These are phyloP conservation scores for Boeremia lycopersici DNA, from an alignment of 2,329 filamentous ascomycete genomes.

Conservation along the genomic window DNA sequence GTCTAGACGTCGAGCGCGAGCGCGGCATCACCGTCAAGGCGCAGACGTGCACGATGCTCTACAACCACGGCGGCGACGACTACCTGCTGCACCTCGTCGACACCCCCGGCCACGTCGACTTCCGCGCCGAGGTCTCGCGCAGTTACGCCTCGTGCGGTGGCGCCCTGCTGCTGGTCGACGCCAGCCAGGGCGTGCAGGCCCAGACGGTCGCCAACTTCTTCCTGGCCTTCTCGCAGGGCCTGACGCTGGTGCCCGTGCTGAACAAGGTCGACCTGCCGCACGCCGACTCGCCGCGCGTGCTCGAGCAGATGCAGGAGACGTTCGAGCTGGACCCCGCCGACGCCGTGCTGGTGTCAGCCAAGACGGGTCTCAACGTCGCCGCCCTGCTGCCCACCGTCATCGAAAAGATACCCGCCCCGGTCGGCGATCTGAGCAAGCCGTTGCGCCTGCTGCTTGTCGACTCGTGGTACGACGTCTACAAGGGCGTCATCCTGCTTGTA, in stretches of 20 bases:
- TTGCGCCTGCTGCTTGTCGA: constrained; percentile 88
- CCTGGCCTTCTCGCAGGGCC: constrained; percentile 88
- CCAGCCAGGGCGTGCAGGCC: constrained; percentile 93
- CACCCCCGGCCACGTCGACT: constrained; percentile 97
- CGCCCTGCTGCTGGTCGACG: constrained; percentile 86
- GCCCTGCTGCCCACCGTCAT: constrained; percentile 85
- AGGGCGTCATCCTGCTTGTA: constrained; percentile 89
- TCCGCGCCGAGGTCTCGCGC: constrained; percentile 91
- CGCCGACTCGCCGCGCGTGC: constrained; percentile 82
- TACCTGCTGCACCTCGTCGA: constrained; percentile 96
- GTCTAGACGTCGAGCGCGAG: constrained; percentile 94
- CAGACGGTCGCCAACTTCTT: constrained; percentile 99
- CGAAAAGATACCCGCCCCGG: constrained; percentile 79
- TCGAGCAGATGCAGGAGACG: constrained; percentile 82
- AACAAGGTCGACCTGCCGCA: constrained; percentile 96
- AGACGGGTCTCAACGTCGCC: constrained; percentile 88
- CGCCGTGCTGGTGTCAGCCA: constrained; percentile 83
- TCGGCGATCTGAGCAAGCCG: constrained; percentile 74
- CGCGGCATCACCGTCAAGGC: constrained; percentile 98
- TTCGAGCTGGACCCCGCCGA: constrained; percentile 85
- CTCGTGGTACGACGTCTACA: constrained; percentile 97
- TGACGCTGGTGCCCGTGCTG: constrained; percentile 86
- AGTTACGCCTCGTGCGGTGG: constrained; percentile 97
- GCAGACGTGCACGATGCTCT: constrained; percentile 97
- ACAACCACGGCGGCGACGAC: constrained; percentile 82